Evolutionary conservation across 441 rosid genomes (phyloP).

Genomic region (Gossypium schwendimanii): DNA sequence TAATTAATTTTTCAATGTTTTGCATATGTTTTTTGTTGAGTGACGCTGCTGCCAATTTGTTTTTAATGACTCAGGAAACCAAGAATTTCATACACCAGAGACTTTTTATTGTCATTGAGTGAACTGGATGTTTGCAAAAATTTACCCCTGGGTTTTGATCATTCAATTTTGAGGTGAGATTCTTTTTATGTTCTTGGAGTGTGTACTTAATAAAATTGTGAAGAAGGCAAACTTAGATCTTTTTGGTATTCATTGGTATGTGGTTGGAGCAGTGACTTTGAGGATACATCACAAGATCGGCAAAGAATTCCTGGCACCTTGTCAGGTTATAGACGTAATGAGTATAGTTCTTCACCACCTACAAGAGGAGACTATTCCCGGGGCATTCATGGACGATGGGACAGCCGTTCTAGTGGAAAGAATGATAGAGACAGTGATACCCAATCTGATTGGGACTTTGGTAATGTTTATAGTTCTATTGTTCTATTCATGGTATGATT

Average conservation of each 20-base stretch:
- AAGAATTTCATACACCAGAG: constrained; percentile 54
- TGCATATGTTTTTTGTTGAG: neutral
- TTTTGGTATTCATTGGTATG: constrained; percentile 6
- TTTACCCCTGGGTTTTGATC: constrained; percentile 55
- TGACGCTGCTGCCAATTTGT: neutral
- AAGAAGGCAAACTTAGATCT: neutral
- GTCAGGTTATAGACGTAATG: constrained; percentile 54
- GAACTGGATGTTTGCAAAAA: constrained; percentile 70
- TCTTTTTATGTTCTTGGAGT: neutral
- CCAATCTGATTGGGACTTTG: constrained; percentile 72
- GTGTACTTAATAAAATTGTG: neutral
- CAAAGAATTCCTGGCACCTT: constrained; percentile 55
- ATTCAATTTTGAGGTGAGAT: constrained; percentile 55
- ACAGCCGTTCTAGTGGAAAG: constrained; percentile 68
- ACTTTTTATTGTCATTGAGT: constrained; percentile 61
- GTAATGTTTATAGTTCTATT: constrained; percentile 28
- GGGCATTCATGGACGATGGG: constrained; percentile 80
- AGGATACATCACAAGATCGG: constrained; percentile 59
- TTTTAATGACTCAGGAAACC: constrained; percentile 46
- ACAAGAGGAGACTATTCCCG: constrained; percentile 69
- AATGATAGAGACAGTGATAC: constrained; percentile 72
- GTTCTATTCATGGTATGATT: neutral
- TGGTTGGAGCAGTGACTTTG: constrained; percentile 48
- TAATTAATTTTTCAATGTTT: neutral
- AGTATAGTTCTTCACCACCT: constrained; percentile 88